Percentiles rank a stretch among this genome's conserved stretches.
Evolutionary conservation across 208 protist species (phyloP).

Genomic region (Trypanosoma lewisi): DNA sequence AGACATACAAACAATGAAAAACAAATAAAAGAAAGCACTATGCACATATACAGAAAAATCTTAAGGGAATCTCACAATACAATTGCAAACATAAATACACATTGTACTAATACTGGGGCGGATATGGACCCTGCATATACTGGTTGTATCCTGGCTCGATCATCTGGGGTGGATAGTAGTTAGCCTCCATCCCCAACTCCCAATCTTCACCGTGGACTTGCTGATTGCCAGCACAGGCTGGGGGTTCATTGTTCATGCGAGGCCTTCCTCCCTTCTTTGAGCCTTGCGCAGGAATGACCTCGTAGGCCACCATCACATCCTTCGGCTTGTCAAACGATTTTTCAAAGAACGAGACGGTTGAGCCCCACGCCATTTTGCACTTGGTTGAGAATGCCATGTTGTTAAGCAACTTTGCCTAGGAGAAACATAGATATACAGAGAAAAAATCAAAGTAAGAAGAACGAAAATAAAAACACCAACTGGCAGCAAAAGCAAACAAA

Average conservation of each 20-base stretch:
- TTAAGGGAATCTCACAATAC: too few species aligned
- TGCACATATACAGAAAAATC: too few species aligned
- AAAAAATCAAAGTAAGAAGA: too few species aligned
- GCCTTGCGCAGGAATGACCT: slow-evolving; percentile 12
- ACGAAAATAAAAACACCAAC: slow-evolving; percentile 7
- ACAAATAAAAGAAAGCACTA: too few species aligned
- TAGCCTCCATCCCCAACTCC: not conserved
- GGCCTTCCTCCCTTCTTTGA: not conserved
- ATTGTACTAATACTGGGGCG: not conserved
- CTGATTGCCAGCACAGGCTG: not conserved
- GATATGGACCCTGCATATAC: not conserved
- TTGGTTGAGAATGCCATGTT: slow-evolving; percentile 66
- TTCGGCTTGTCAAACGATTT: slow-evolving; percentile 56
- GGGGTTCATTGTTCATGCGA: not conserved
- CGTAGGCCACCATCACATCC: slow-evolving; percentile 51
- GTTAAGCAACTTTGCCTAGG: not conserved
- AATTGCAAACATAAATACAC: not conserved
- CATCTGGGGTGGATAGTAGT: not conserved
- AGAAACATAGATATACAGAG: too few species aligned
- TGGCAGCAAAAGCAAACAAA: not conserved
- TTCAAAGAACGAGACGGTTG: slow-evolving; percentile 51
- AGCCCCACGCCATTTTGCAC: slow-evolving; percentile 64
- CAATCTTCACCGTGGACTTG: not conserved
- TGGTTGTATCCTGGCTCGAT: not conserved
- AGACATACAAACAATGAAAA: too few species aligned